A percentile compares a stretch with the other conserved stretches of the same genome.
phyloP scores from a whole-genome alignment of 2,329 filamentous ascomycete species.

The Rhynchosporium graminicola region DNA sequence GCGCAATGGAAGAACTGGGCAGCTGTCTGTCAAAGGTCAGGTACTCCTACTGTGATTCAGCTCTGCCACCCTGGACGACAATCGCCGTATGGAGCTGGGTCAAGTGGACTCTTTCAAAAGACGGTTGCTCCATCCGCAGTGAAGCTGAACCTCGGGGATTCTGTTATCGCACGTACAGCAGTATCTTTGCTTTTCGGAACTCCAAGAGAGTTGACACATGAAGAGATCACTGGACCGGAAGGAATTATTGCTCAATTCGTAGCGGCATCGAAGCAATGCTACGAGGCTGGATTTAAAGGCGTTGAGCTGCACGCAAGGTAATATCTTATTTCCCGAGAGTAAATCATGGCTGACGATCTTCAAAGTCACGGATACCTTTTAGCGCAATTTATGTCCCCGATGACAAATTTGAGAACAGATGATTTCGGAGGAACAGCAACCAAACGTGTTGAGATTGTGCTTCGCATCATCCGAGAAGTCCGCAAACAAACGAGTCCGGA shows the following conservation, averaged over 20 bases:
- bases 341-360: no score
- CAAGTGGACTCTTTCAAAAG: conserved; percentile 43
- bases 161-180: conserved; percentile 39
- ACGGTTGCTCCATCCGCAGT: conserved; percentile 48
- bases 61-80: conserved; percentile 52
- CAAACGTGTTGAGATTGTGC: conserved; percentile 66
- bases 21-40: conserved; percentile 36
- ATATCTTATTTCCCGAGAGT: not conserved
- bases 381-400: conserved; percentile 67
- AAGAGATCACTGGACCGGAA: conserved; percentile 49
- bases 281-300: conserved; percentile 54
- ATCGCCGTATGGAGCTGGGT: conserved; percentile 44
- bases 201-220: conserved; percentile 56
- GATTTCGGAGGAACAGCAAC: conserved; percentile 68
- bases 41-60: conserved; percentile 47
- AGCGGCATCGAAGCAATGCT: conserved; percentile 51
- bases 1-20: conserved; percentile 45
- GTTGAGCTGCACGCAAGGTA: conserved; percentile 53
- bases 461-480: conserved; percentile 66
- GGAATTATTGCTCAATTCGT: conserved; percentile 55
- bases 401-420: conserved; percentile 66
- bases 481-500: conserved; percentile 42
- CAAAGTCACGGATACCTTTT: conserved; percentile 70
- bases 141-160: conserved; percentile 45
- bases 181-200: conserved; percentile 49